phyloP scores from a whole-genome alignment of 2,329 filamentous ascomycete genomes.

The Ophiostoma fasciatum region DNA sequence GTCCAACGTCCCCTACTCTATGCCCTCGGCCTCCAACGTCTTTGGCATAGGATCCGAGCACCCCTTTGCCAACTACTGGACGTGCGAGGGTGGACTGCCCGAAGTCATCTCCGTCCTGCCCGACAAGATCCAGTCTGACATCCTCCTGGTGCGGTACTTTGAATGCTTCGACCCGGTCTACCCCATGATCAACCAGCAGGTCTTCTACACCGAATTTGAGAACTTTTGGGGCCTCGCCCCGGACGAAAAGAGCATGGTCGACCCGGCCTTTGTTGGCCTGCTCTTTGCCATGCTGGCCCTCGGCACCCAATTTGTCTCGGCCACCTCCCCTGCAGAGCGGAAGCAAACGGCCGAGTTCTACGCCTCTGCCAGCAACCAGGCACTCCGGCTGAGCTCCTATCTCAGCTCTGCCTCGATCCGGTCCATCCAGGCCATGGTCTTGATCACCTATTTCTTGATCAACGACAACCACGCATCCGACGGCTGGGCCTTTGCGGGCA shows the following conservation, averaged over 20 bases:
- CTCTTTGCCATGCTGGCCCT: slow-evolving; percentile 66
- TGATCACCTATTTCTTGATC: slow-evolving; percentile 73
- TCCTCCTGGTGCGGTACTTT: slow-evolving; percentile 48
- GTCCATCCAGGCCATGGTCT: slow-evolving; percentile 65
- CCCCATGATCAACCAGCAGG: slow-evolving; percentile 62
- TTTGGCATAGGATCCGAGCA: slow-evolving; percentile 71
- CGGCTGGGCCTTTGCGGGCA: slow-evolving; percentile 68
- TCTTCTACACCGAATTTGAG: slow-evolving; percentile 65
- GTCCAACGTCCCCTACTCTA: slow-evolving; percentile 58
- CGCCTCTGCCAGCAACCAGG: slow-evolving; percentile 64
- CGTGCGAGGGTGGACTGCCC: slow-evolving; percentile 56
- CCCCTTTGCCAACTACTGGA: slow-evolving; percentile 77
- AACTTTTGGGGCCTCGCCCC: slow-evolving; percentile 54
- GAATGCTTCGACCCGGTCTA: slow-evolving; percentile 67
- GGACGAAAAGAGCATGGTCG: slow-evolving; percentile 43
- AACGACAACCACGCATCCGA: slow-evolving; percentile 77
- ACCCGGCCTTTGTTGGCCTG: slow-evolving; percentile 56
- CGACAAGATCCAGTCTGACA: slow-evolving; percentile 60
- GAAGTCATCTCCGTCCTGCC: slow-evolving; percentile 66
- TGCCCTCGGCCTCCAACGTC: slow-evolving; percentile 57
- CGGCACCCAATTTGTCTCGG: slow-evolving; percentile 61
- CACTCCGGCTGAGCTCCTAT: slow-evolving; percentile 60
- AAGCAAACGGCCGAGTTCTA: slow-evolving; percentile 72
- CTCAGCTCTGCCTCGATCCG: slow-evolving; percentile 58
- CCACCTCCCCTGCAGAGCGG: slow-evolving; percentile 42